Evolutionary conservation across 495 filamentous ascomycete species (phyloP), one percentile per base, ranked within the genome.

Genomic region (Copromyces sp.): DNA sequence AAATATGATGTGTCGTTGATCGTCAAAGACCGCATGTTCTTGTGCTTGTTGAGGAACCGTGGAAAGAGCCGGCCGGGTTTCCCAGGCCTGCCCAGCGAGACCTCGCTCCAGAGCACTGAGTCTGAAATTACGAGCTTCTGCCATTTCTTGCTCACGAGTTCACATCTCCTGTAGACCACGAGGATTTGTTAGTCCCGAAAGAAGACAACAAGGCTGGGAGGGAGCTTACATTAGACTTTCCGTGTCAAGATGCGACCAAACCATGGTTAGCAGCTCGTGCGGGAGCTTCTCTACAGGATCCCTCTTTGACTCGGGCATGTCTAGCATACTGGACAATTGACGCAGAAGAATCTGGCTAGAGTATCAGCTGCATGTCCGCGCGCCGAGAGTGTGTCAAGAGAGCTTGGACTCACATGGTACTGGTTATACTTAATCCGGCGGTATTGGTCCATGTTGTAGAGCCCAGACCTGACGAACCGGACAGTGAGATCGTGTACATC

Each of bases 261-360:
- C 61, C 42, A 77, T 69, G 44, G 32, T 40, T 9, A 77, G 11
- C 24, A 79, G 17, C 59, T 80, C 79, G 8, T 47, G 61, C 1
- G 79, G 79, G 7, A 80, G 73, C 41, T 70, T 75, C 17, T 53
- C 71, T 11, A 76, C 44, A 4, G 79, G 79, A 68, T 80, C 79
- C 37, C 53, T 72, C 16, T 44, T 42, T 8, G 73, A 59, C 32
- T 73, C 70, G 35, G 70, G n/a, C 47, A 77, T 71, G 11, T 59
- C 47, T 29, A 78, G 65, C 4, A 37, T 71, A 61, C 75, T 73
- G 12, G 73, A 73, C 76, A 80, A 77, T 24, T 70, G 71, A n/a
- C 68, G 71, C 40, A 80, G 73, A 20, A 77, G 47, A 17, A 73
- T 32, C 74, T 79, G 47, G 24, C 39, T 7, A 16, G 37, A 1